Evolutionary conservation across 2,329 filamentous ascomycete genomes (phyloP).

Genomic region (Fusarium devonianum): DNA sequence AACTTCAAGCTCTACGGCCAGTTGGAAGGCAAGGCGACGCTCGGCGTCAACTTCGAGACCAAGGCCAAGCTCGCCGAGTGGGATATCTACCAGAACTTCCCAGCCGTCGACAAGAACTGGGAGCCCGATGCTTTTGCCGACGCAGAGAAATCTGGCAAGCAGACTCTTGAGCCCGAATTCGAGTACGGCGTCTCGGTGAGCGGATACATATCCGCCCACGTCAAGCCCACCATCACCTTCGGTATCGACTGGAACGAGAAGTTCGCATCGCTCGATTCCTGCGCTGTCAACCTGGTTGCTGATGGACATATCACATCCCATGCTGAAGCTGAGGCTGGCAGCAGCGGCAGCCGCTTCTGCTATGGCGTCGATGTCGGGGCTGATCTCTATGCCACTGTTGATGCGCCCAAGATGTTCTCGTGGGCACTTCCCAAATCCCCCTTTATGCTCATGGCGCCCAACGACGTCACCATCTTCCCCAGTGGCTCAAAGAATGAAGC

Average conservation of each 20-base stretch:
- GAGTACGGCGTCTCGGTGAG: constrained; percentile 9
- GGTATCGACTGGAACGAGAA: constrained; percentile 12
- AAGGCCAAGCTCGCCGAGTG: constrained; percentile 40
- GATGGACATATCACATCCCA: constrained; percentile 15
- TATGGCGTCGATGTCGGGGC: constrained; percentile 13
- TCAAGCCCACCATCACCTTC: constrained; percentile 18
- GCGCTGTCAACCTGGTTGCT: constrained; percentile 7
- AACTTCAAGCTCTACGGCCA: constrained; percentile 37
- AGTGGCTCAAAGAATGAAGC: not conserved
- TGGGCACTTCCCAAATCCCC: constrained; percentile 10
- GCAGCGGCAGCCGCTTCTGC: constrained; percentile 2
- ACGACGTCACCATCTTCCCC: constrained; percentile 8
- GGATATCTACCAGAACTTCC: constrained; percentile 28
- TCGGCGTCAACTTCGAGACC: constrained; percentile 38
- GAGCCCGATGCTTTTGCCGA: constrained; percentile 1
- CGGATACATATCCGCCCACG: constrained; percentile 3
- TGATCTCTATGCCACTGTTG: constrained; percentile 12
- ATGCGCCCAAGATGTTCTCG: constrained; percentile 10
- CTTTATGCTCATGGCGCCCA: constrained; percentile 4
- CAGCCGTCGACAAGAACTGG: constrained; percentile 2
- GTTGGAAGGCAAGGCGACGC: constrained; percentile 31
- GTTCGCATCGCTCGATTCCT: constrained; percentile 6
- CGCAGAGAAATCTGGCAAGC: not conserved
- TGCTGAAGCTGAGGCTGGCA: constrained; percentile 9
- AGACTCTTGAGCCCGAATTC: constrained; percentile 11